phyloP scores from a whole-genome alignment of 2,329 filamentous ascomycete genomes.

The Chaetomium olivaceum region DNA sequence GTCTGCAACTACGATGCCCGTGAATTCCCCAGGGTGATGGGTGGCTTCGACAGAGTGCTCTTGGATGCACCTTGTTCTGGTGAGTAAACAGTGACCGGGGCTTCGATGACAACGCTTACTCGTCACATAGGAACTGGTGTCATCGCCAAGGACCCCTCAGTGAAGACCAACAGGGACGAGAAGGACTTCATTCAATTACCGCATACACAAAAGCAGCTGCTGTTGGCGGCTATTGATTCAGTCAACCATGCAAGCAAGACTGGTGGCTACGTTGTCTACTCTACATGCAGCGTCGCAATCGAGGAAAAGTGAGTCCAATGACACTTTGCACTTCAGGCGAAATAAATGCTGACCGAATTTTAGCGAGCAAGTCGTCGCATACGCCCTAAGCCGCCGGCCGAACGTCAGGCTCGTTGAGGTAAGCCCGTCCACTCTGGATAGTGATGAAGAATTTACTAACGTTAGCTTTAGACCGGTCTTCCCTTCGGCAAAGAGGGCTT shows the following conservation, averaged over 20 bases:
- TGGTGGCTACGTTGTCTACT: constrained; percentile 94
- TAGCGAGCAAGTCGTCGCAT: constrained; percentile 63
- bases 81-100: not conserved
- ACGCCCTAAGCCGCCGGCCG: constrained; percentile 84
- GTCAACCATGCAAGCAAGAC: constrained; percentile 90
- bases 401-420: constrained; percentile 87
- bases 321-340: not conserved
- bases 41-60: constrained; percentile 91
- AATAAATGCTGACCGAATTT: constrained; percentile 10
- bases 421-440: not conserved
- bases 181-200: constrained; percentile 91
- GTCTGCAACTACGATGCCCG: constrained; percentile 95
- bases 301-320: constrained; percentile 63
- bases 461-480: constrained; percentile 62
- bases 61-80: constrained; percentile 92
- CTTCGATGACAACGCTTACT: not conserved
- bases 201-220: constrained; percentile 90
- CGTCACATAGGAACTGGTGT: constrained; percentile 71
- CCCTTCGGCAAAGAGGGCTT: constrained; percentile 92
- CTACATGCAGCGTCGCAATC: constrained; percentile 90
- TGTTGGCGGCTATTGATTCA: constrained; percentile 91
- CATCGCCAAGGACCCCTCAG: constrained; percentile 92
- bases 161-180: constrained; percentile 98
- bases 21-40: constrained; percentile 91
- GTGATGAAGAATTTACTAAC: constrained; percentile 15